phyloP scores from a whole-genome alignment of 495 filamentous ascomycete species.

The Staphylotrichum tortipilum region DNA sequence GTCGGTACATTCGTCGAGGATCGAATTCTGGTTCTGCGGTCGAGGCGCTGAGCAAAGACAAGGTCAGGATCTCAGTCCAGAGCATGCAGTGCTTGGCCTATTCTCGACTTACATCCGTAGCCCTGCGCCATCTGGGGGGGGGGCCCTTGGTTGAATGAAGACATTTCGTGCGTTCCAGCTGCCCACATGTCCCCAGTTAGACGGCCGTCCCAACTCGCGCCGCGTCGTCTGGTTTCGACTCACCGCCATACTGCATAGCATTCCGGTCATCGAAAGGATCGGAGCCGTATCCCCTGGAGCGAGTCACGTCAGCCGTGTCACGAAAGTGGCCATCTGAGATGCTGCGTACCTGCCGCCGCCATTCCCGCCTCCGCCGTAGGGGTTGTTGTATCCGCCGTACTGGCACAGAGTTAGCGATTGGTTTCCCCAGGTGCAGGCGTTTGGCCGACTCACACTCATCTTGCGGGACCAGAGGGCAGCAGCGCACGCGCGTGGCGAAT shows the following conservation, averaged over 20 bases:
- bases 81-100: slow-evolving; percentile 24
- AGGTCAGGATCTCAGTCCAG: background rate
- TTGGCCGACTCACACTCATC: slow-evolving; percentile 39
- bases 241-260: slow-evolving; percentile 37
- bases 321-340: background rate
- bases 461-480: slow-evolving; percentile 15
- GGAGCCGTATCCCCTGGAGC: slow-evolving; percentile 13
- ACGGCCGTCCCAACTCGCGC: background rate
- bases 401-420: slow-evolving; percentile 22
- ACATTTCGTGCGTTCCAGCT: slow-evolving; percentile 56
- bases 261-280: slow-evolving; percentile 22
- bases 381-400: slow-evolving; percentile 18
- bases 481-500: too few species aligned
- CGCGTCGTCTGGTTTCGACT: slow-evolving; percentile 18
- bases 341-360: slow-evolving; percentile 3
- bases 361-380: background rate
- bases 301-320: background rate
- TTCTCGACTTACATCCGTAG: slow-evolving; percentile 9
- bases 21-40: slow-evolving; percentile 49
- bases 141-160: slow-evolving; percentile 29
- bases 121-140: slow-evolving; percentile 1
- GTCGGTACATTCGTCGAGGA: slow-evolving; percentile 73
- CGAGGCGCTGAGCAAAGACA: slow-evolving; percentile 11
- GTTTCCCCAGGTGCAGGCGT: background rate
- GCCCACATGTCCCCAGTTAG: background rate